A percentile compares a stretch with the other conserved stretches of the same genome.
Conservation (phyloP, 192 early-diverging fungal genomes). For the Umbelopsis sp. region DNA sequence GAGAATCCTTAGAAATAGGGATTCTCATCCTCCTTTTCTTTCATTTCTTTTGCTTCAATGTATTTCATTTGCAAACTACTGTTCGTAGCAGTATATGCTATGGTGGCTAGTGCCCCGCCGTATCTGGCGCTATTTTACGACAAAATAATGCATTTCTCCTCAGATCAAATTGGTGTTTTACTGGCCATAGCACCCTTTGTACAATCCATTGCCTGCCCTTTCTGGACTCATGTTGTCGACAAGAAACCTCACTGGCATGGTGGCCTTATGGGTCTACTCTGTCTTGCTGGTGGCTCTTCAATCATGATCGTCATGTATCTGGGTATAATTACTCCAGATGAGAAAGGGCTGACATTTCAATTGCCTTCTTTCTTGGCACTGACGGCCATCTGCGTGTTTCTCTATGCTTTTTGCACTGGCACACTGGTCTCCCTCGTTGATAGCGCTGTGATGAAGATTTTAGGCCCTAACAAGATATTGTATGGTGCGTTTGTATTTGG, state of each 20-base stretch:
- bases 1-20: background rate
- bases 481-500: conserved; percentile 32
- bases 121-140: conserved; percentile 38
- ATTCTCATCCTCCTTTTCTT: background rate
- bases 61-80: conserved; percentile 29
- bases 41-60: background rate
- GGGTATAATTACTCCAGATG: background rate
- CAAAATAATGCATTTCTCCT: conserved; percentile 19
- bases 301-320: conserved; percentile 34
- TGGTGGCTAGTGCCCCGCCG: conserved; percentile 26
- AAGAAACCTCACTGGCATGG: conserved; percentile 31
- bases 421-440: conserved; percentile 38
- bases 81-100: conserved; percentile 27
- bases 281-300: conserved; percentile 23
- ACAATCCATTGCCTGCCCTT: conserved; percentile 37
- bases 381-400: conserved; percentile 10
- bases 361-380: conserved; percentile 21
- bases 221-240: conserved; percentile 39
- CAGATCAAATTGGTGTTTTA: conserved; percentile 36
- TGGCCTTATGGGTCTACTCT: conserved; percentile 23
- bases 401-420: conserved; percentile 40
- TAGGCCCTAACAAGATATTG: conserved; percentile 40
- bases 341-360: background rate
- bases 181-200: conserved; percentile 44
- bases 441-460: conserved; percentile 41